Evolutionary conservation across 202 grass and related monocot species (phyloP), one percentile per base, ranked within the genome.

Genomic region (Saccharum hybrid): DNA sequence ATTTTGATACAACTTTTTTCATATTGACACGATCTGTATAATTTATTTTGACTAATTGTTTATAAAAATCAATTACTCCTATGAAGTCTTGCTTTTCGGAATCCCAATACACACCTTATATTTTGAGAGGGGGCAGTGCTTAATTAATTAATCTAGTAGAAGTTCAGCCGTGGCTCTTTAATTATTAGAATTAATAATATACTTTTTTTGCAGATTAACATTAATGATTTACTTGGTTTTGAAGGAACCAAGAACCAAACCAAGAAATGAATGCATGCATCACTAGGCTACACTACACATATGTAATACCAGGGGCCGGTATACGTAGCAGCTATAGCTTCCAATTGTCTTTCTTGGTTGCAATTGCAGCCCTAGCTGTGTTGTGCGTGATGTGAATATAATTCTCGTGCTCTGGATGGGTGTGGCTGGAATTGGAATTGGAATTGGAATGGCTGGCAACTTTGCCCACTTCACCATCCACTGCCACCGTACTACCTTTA

Each of bases 381-480:
- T 13, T 13, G 45, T 48, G 13, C 15, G 12, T 48, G 45, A 48
- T 15, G 45, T 48, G 13, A 12, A 78, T 38, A 52, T 54, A 74
- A 71, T 31, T 38, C 62, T 52, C n/a, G 22, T 60, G 41, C 45
- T 33, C 30, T 65, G 28, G 31, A 15, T 37, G 31, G 12, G 15
- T 66, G 10, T 54, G 51, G 6, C 0, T 61, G 57, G 19, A 48
- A 15, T n/a, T n/a, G n/a, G n/a, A n/a, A n/a, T 1, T 23, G 59
- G 60, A 26, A 23, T 23, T 5, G 38, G 36, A 1, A 41, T 38
- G 63, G 63, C 74, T 81, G 78, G 23, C 81, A 78, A 78, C 81
- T 88, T 88, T 83, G 82, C 77, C 64, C 63, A 89, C 87, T 89
- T 89, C 82, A 76, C 87, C 84, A 46, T 77, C 72, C 31, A 66